A percentile compares a stretch with the other conserved stretches of the same genome.
Evolutionary conservation across 78 protist species (phyloP).

Genomic region (Andalucia godoyi): DNA sequence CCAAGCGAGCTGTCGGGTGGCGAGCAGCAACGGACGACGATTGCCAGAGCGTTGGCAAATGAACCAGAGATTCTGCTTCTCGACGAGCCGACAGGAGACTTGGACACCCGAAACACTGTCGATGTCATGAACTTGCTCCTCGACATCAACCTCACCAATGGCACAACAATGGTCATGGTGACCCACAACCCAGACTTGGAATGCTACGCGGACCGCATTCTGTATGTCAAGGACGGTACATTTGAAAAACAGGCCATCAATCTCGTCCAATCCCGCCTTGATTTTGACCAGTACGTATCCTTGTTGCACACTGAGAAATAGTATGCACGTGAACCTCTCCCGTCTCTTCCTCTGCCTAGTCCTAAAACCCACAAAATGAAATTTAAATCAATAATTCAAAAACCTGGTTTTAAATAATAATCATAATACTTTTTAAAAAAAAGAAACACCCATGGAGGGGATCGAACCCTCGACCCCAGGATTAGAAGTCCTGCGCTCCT

Average conservation of each 20-base stretch:
- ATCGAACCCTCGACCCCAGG: no score
- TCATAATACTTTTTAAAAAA: no score
- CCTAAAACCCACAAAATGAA: no score
- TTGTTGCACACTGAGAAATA: no score
- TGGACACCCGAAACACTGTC: slow-evolving; percentile 77
- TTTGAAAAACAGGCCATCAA: slow-evolving; percentile 58
- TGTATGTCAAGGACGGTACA: slow-evolving; percentile 68
- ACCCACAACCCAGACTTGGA: slow-evolving; percentile 89
- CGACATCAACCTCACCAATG: slow-evolving; percentile 40
- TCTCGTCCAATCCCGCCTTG: slow-evolving; percentile 48
- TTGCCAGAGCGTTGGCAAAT: slow-evolving; percentile 84
- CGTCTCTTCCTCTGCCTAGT: no score
- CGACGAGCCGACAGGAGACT: slow-evolving; percentile 90
- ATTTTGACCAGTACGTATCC: slow-evolving; percentile 49
- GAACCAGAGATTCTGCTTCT: slow-evolving; percentile 74
- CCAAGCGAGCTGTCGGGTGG: slow-evolving; percentile 93
- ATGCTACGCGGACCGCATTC: slow-evolving; percentile 84
- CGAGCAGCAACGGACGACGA: slow-evolving; percentile 88
- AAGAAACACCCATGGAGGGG: no score
- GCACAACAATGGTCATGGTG: slow-evolving; percentile 81
- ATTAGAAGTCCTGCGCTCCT: no score
- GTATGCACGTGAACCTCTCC: no score
- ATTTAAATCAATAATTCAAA: no score
- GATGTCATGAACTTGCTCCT: slow-evolving; percentile 82
- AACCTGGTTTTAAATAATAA: no score